Evolutionary conservation across 2,329 filamentous ascomycete genomes (phyloP).

Genomic region (Verticillium alfalfae): DNA sequence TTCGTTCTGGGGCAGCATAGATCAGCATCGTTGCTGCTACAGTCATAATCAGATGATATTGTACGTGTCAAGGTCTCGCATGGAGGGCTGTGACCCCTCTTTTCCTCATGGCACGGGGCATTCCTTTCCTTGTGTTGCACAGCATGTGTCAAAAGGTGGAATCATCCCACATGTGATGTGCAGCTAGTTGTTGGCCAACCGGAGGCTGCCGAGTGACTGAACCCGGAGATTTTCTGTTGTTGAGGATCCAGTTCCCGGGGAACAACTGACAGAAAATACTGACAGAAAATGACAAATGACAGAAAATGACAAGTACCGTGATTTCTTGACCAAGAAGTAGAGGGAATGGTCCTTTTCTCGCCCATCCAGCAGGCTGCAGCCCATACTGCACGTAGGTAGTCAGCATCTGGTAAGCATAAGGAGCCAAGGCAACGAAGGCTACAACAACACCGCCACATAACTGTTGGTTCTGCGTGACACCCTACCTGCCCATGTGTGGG

Average conservation of each 20-base stretch:
- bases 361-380: not conserved
- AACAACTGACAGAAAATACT: no score
- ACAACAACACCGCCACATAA: no score
- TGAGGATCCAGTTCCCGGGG: not conserved
- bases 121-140: not conserved
- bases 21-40: not conserved
- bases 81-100: not conserved
- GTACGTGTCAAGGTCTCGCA: not conserved
- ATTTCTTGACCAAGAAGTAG: no score
- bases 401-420: not conserved
- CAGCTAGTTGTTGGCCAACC: not conserved
- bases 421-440: no score
- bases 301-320: no score
- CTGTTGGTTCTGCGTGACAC: no score
- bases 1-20: not conserved
- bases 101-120: not conserved
- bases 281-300: no score
- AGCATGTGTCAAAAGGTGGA: not conserved
- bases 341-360: no score
- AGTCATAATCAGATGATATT: not conserved
- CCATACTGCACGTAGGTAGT: not conserved
- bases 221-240: not conserved
- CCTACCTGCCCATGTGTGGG: no score
- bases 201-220: not conserved
- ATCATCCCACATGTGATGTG: not conserved